Evolutionary conservation across 2,329 filamentous ascomycete species (phyloP), one percentile per base, ranked within the genome.

Genomic region (Fusarium fracticaudum): DNA sequence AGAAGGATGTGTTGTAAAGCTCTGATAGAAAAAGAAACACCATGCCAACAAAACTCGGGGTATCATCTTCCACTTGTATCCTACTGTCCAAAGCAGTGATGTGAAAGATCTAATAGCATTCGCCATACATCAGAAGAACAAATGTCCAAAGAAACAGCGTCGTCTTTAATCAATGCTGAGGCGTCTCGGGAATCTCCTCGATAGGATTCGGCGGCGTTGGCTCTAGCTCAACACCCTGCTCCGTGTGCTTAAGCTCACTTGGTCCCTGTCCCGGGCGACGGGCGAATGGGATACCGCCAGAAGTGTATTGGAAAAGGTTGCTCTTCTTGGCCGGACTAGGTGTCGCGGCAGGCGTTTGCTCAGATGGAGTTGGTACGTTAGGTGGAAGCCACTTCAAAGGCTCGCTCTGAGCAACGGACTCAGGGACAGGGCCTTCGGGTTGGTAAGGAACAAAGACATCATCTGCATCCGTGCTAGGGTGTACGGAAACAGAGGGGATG

Each of bases 381-480:
- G 87, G 86, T 20, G 87, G 86, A 31, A 89, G 81, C 88, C 88
- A 90, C 60, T 84, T 84, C 60, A 89, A 79, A 9, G 83, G 80
- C 69, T 85, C 84, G 37, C 82, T 78, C 38, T 80, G 81, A 12
- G 80, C 75, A 22, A 85, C 70, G 2, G 84, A 60, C 8, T 80
- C 77, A 1, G 88, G 83, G 0, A 81, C 69, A 3, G 87, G 86
- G 1, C 88, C 89, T n/a, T 88, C 85, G 0, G 89, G 88, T 67
- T 90, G 86, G 70, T 90, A 90, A 1, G 84, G 84, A 31, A 90
- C 82, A 69, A 90, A 90, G 29, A 86, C 76, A 58, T 87, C 84
- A 6, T 71, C 57, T 7, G 62, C 50, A 47, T 80, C 77, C 31
- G 66, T 71, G 43, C 71, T 75, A 22, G 76, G 63, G 33, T 81